These are phyloP conservation scores for Scedosporium dehoogii DNA, from an alignment of 2,329 filamentous ascomycete species.

Conservation along the genomic window DNA sequence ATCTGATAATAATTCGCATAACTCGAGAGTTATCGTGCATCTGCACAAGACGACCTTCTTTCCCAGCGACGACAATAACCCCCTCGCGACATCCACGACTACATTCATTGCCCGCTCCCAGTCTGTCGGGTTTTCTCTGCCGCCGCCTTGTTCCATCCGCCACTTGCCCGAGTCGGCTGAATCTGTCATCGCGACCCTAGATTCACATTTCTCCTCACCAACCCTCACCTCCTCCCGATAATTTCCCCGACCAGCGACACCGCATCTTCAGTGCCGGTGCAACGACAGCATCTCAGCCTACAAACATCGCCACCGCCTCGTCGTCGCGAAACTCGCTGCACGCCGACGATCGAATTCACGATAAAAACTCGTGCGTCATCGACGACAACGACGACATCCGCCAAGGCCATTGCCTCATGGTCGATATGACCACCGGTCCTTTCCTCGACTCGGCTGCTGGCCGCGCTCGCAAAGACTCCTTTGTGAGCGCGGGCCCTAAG, in stretches of 20 bases:
- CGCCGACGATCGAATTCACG: neutral
- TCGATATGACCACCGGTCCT: constrained; percentile 50
- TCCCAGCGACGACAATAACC: neutral
- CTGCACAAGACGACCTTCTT: neutral
- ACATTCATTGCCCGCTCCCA: neutral
- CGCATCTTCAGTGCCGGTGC: neutral
- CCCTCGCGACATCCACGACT: neutral
- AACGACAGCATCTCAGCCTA: neutral
- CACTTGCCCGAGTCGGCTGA: neutral
- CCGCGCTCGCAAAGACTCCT: constrained; percentile 53
- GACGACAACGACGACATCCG: neutral
- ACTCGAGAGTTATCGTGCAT: constrained; percentile 7
- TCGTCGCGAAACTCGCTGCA: neutral
- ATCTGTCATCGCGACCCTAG: neutral
- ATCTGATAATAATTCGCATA: neutral
- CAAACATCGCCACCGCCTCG: neutral
- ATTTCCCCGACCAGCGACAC: neutral
- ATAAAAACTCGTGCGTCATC: neutral
- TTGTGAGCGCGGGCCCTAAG: constrained; percentile 55
- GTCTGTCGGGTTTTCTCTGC: neutral
- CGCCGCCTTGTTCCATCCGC: neutral
- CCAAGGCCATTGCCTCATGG: constrained; percentile 10
- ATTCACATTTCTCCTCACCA: neutral
- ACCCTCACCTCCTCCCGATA: neutral
- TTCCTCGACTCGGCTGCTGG: constrained; percentile 45